Conservation (phyloP, 108 stramenopile species). For the Fragilaria radians region DNA sequence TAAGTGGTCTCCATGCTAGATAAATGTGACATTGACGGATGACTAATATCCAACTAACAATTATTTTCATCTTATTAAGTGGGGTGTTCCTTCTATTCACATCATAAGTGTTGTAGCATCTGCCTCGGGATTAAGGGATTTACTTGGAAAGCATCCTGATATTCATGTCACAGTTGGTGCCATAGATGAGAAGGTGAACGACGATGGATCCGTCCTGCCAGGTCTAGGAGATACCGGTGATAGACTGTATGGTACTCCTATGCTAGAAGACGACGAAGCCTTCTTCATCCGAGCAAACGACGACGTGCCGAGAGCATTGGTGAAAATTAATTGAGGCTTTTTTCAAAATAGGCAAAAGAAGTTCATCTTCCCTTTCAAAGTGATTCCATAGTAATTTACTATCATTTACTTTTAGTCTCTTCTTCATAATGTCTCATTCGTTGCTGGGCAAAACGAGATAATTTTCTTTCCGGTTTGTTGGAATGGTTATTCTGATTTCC, state of each 20-base stretch:
- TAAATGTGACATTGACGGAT: not conserved
- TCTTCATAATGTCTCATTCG: conserved; percentile 3
- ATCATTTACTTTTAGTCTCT: too few species aligned
- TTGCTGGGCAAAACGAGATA: conserved; percentile 19
- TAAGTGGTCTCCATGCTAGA: conserved; percentile 27
- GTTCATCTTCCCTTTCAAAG: too few species aligned
- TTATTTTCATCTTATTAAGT: conserved; percentile 23
- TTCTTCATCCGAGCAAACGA: conserved; percentile 49
- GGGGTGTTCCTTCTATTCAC: conserved; percentile 82
- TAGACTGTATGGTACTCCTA: conserved; percentile 74
- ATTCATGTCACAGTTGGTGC: conserved; percentile 77
- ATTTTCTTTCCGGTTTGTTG: conserved; percentile 4
- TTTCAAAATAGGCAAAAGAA: too few species aligned
- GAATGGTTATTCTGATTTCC: not conserved
- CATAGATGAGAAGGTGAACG: conserved; percentile 74
- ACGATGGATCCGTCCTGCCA: conserved; percentile 81
- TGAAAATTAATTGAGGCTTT: too few species aligned
- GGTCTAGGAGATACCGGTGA: conserved; percentile 96
- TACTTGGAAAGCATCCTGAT: conserved; percentile 78
- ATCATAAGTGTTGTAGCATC: conserved; percentile 85
- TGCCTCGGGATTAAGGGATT: conserved; percentile 50
- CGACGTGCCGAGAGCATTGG: conserved; percentile 9
- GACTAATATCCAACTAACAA: not conserved
- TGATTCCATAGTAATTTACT: too few species aligned
- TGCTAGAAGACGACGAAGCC: conserved; percentile 45